These are phyloP conservation scores for Neostapfia colusana DNA, from an alignment of 176 grass and related monocot species.

Conservation along the genomic window DNA sequence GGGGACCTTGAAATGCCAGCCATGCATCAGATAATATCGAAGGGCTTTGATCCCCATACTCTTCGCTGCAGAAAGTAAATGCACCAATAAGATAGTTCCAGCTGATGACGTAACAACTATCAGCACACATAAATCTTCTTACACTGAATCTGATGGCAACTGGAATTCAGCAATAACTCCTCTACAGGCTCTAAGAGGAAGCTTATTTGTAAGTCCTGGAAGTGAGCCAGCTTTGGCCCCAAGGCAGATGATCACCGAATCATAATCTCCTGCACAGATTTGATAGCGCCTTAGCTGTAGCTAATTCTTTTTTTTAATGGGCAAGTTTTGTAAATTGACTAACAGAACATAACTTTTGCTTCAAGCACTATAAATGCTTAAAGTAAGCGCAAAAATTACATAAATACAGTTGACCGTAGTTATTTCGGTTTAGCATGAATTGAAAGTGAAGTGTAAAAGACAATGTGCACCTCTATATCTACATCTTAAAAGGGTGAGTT, in stretches of 20 bases:
- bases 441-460: neutral
- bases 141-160: slow-evolving; percentile 56
- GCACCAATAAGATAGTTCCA: slow-evolving; percentile 15
- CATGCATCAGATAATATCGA: slow-evolving; percentile 89
- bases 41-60: slow-evolving; percentile 63
- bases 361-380: slow-evolving; percentile 15
- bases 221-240: slow-evolving; percentile 67
- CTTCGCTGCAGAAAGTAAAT: slow-evolving; percentile 51
- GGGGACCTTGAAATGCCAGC: slow-evolving; percentile 80
- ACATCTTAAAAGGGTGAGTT: no score
- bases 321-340: neutral
- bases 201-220: slow-evolving; percentile 77
- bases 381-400: neutral
- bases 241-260: slow-evolving; percentile 82
- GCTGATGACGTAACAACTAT: neutral
- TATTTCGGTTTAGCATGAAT: slow-evolving; percentile 17
- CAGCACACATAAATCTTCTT: slow-evolving; percentile 30
- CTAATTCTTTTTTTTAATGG: neutral
- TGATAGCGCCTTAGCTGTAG: neutral
- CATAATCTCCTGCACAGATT: slow-evolving; percentile 73
- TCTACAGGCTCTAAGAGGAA: slow-evolving; percentile 77
- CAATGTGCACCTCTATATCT: neutral
- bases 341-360: neutral
- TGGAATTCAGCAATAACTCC: slow-evolving; percentile 74
- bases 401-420: neutral